Evolutionary conservation across 352 stramenopile species (phyloP), one percentile per base, ranked within the genome.

Genomic region (Pythium coloratum): DNA sequence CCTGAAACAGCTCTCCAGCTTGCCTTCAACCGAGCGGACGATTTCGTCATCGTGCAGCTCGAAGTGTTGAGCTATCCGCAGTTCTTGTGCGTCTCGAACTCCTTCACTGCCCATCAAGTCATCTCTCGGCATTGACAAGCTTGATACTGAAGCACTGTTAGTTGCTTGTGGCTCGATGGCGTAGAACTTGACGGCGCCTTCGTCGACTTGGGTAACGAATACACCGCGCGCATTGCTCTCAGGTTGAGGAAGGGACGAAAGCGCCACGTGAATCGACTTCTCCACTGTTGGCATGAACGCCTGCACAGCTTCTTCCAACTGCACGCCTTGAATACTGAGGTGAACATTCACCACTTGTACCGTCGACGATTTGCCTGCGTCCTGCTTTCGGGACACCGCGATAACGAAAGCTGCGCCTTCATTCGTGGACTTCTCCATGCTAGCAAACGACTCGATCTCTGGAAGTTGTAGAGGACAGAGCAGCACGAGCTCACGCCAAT

Each of bases 401-500:
- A 53, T 9, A 1, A 53, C 46, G 46, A 53, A 24, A 30, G 46
- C n/a, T 30, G 46, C n/a, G 5, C 13, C n/a, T 53, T 53, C 46
- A 4, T 5, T 30, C 6, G 20, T 30, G 8, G 46, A 10, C 1
- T 5, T 30, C 8, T 56, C 40, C 5, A 66, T 4, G 6, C 12
- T 26, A 18, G 36, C 51, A 20, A 71, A 71, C 0, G 47, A 12
- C 7, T 60, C 13, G 30, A 67, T 55, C 18, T 44, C 32, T 10
- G 12, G 10, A 9, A 55, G 1, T 28, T 20, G n/a, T 14, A 71
- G 47, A 26, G 28, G 18, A 20, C 47, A 49, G 2, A 75, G 55
- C 20, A 71, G 33, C 9, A 66, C n/a, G 2, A 75, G 46, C 49
- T 18, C 34, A 6, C 59, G 55, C 69, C 69, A 76, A 46, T 76